Base-by-base conservation (phyloP, 345 rosid species). In the Anastatica hierochuntica region DNA sequence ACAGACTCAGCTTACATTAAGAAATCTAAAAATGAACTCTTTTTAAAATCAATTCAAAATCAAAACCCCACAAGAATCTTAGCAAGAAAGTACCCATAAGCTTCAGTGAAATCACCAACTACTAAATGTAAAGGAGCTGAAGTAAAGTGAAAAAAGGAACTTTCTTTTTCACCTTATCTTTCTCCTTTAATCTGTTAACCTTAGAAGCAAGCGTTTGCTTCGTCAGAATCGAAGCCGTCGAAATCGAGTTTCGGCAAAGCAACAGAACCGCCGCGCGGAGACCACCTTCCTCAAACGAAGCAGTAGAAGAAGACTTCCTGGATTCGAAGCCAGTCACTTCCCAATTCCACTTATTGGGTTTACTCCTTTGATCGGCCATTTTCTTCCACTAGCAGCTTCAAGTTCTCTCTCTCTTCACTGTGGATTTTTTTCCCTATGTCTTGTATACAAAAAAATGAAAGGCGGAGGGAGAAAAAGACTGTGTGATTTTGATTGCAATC, bases 261-360 rank as follows among this genome's bases (percentile, higher is more conserved):
- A 77, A 29, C 0, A 92, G 82, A 7, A 78, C 60, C 21, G 49
- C 29, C 39, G 68, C 19, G 66, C 76, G 68, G 31, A 62, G 77
- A 12, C 72, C 77, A 18, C 73, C 79, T 14, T 40, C 68, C 24
- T 58, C 77, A 3, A 19, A 40, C 8, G 71, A 16, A 4, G 63
- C 49, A 66, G 56, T 65, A 37, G 79, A 58, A 11, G 84, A 69
- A 1, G 78, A 66, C 78, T 76, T 71, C 74, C 88, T 76, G 1
- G 90, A 85, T 74, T 90, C 81, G 72, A 90, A 90, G 26, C 98
- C 98, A 67, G 66, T 74, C n/a, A n/a, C n/a, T n/a, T n/a, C n/a
- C n/a, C n/a, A n/a, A n/a, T n/a, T n/a, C n/a, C n/a, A n/a, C n/a
- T 81, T 69, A 76, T 50, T 84, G 49, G 70, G 73, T 33, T 53